Evolutionary conservation across 2,329 filamentous ascomycete genomes (phyloP), one percentile per base, ranked within the genome.

Genomic region (Juglanconis sp.): DNA sequence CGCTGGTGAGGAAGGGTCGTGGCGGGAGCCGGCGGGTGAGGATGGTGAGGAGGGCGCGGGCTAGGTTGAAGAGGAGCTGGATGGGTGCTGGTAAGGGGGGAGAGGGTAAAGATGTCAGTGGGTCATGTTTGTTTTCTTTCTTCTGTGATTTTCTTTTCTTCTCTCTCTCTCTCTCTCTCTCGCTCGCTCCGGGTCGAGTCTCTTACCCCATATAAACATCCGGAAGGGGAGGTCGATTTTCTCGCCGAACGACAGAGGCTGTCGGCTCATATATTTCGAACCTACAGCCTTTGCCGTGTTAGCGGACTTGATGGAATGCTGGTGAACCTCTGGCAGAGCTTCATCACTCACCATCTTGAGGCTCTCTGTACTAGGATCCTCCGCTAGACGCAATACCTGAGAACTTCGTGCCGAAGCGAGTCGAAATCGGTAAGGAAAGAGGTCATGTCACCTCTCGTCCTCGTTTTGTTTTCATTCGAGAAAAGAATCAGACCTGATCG

Each of bases 131-230:
- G 36, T 5, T 46, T 15, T n/a, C 42, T 46, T 15, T 6, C 3
- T 6, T 13, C 4, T 17, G 7, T 46, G 42, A 46, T 17, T 6
- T 13, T 17, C n/a, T 13, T 40, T 40, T 3, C 2, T 3, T 13
- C 36, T 40, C 36, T 40, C 13, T 40, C 36, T 8, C 36, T 24
- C 17, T 24, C 17, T 24, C 17, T 24, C 17, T 24, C 17, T 24
- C 17, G 17, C 17, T 24, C 17, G 17, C 17, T 24, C 17, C 17
- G 17, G 17, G 17, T 24, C 17, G 17, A 24, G 17, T 24, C 17
- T 24, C 56, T 57, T 24, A 57, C 56, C 56, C 56, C 56, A 57
- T 17, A 57, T 32, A 11, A 57, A 32, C 7, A 57, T 13, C 9
- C 56, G 56, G 3, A 57, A 36, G 2, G 56, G 56, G 10, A 57